Evolutionary conservation across 2,329 filamentous ascomycete species (phyloP).

Genomic region (Colletotrichum sp.): DNA sequence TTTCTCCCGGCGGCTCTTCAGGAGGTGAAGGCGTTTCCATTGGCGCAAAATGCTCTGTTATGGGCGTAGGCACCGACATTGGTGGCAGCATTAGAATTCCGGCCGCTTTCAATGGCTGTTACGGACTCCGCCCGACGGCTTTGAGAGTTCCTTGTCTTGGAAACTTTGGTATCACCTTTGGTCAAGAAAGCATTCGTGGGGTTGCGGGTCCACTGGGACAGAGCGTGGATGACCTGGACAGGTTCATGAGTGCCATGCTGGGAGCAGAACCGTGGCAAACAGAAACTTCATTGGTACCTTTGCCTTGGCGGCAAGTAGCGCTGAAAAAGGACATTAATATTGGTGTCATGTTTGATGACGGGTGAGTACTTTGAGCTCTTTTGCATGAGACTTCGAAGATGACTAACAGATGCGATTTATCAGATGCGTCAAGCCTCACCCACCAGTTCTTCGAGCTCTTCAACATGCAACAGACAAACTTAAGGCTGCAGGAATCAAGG

Average conservation of each 20-base stretch:
- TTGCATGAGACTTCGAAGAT: neutral
- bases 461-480: constrained; percentile 46
- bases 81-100: constrained; percentile 31
- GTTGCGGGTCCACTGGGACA: constrained; percentile 50
- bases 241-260: constrained; percentile 59
- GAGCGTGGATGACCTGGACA: constrained; percentile 60
- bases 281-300: constrained; percentile 61
- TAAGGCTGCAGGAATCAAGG: constrained; percentile 49
- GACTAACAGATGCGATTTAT: neutral
- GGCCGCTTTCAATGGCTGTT: constrained; percentile 63
- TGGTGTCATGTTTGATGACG: constrained; percentile 69
- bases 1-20: constrained; percentile 68
- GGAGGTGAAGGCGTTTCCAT: constrained; percentile 72
- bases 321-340: constrained; percentile 52
- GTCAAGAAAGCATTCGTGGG: constrained; percentile 67
- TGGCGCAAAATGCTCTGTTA: constrained; percentile 57
- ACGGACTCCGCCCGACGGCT: constrained; percentile 59
- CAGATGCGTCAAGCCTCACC: constrained; percentile 53
- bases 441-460: constrained; percentile 65
- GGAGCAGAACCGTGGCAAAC: constrained; percentile 58
- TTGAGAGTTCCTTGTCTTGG: constrained; percentile 63
- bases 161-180: constrained; percentile 61
- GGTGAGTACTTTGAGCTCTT: constrained; percentile 33
- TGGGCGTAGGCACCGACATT: constrained; percentile 37
- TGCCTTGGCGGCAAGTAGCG: constrained; percentile 54